Evolutionary conservation across 1,139 yeast species (phyloP).

Genomic region (Blastobotrys illinoisensis): DNA sequence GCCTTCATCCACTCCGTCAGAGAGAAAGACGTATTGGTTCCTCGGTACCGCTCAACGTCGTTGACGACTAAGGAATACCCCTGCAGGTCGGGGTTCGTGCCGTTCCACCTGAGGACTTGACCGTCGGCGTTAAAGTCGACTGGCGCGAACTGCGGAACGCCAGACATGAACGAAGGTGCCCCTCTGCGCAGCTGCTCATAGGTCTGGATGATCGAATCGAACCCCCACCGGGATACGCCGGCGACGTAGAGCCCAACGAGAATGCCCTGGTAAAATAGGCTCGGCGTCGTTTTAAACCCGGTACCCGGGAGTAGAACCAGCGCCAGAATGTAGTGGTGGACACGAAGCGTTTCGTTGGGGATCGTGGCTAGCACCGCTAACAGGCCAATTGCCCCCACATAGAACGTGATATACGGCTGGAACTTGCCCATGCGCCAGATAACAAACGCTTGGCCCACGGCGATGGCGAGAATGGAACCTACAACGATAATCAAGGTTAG

Average conservation of each 20-base stretch:
- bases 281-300: constrained; percentile 52
- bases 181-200: constrained; percentile 59
- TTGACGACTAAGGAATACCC: constrained; percentile 59
- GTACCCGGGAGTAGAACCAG: constrained; percentile 81
- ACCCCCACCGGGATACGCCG: constrained; percentile 91
- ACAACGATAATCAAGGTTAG: constrained; percentile 52
- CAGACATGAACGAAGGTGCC: constrained; percentile 57
- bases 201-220: constrained; percentile 84
- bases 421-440: constrained; percentile 80
- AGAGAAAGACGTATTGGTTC: constrained; percentile 31
- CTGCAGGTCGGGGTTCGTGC: constrained; percentile 2
- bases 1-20: constrained; percentile 24
- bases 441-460: constrained; percentile 66
- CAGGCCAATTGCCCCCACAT: constrained; percentile 43
- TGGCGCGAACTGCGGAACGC: constrained; percentile 46
- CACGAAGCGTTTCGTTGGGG: constrained; percentile 68
- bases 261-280: constrained; percentile 75
- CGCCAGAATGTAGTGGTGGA: constrained; percentile 88
- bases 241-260: constrained; percentile 73
- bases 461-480: constrained; percentile 45
- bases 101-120: constrained; percentile 5
- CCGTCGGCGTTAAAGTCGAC: constrained; percentile 14
- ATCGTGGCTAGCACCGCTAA: constrained; percentile 46
- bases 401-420: constrained; percentile 48
- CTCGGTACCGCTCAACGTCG: constrained; percentile 73